Conservation (phyloP, 2,329 filamentous ascomycete genomes). For the Penicillium sp. region DNA sequence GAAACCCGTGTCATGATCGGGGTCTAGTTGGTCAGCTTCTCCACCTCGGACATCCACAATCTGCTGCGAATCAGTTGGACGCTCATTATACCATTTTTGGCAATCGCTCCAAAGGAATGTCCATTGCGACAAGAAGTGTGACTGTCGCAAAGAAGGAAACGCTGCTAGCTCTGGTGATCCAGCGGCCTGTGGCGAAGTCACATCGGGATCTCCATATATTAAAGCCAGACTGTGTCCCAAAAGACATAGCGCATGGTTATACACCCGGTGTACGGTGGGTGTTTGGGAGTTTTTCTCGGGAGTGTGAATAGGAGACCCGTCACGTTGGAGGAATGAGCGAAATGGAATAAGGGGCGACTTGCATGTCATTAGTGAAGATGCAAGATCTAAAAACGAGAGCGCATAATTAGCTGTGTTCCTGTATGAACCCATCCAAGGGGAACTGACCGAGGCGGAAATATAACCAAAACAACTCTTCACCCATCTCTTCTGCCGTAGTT, state of each 20-base stretch:
- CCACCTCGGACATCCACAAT: constrained; percentile 30
- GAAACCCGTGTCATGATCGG: constrained; percentile 26
- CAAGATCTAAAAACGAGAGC: constrained; percentile 20
- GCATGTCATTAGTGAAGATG: constrained; percentile 19
- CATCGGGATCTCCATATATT: constrained; percentile 18
- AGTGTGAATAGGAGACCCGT: constrained; percentile 19
- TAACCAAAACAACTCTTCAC: constrained; percentile 25
- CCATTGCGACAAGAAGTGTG: constrained; percentile 28
- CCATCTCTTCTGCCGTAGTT: constrained; percentile 15
- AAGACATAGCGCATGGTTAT: constrained; percentile 24
- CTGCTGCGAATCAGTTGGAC: constrained; percentile 23
- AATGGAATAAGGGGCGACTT: constrained; percentile 25
- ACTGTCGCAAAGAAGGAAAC: constrained; percentile 23
- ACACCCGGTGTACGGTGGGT: constrained; percentile 15
- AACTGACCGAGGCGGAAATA: constrained; percentile 25
- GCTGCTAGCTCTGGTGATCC: constrained; percentile 15
- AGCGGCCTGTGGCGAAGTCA: constrained; percentile 5
- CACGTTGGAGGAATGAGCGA: constrained; percentile 20
- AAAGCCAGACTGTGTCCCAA: constrained; percentile 24
- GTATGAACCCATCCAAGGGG: too few species aligned
- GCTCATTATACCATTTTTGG: constrained; percentile 32
- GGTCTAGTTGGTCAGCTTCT: constrained; percentile 30
- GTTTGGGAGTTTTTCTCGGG: neutral
- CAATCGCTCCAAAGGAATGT: constrained; percentile 31
- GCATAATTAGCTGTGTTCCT: neutral